Conservation (phyloP, 228 moss, liverwort and hornwort species). For the Sphagnum magellanicum region DNA sequence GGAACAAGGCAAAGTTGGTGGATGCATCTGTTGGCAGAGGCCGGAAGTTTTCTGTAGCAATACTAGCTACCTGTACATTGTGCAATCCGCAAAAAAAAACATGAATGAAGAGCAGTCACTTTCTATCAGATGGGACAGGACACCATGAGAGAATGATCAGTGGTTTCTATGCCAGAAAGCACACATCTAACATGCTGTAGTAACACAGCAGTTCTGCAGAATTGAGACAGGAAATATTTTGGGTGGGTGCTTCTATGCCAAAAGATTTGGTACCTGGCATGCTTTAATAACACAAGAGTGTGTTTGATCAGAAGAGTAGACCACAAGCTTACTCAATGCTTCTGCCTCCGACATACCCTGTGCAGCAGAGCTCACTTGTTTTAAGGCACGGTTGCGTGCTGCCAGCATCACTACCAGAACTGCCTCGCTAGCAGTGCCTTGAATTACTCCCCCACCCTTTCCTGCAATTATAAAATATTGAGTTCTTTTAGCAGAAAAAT, state of each 20-base stretch:
- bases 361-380: constrained; percentile 21
- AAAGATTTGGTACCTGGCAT: constrained; percentile 30
- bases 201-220: no score
- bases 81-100: not conserved
- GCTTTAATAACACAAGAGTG: constrained; percentile 74
- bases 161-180: no score
- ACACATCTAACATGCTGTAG: not conserved
- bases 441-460: constrained; percentile 78
- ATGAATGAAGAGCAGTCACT: no score
- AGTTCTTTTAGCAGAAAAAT: no score
- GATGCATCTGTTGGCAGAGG: constrained; percentile 47
- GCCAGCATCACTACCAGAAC: constrained; percentile 62
- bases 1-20: constrained; percentile 49
- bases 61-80: constrained; percentile 51
- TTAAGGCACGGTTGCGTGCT: constrained; percentile 47
- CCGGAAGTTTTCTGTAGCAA: constrained; percentile 46
- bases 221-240: not conserved
- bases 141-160: no score
- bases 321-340: constrained; percentile 48
- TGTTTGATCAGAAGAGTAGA: constrained; percentile 72
- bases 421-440: constrained; percentile 84
- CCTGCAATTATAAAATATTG: constrained; percentile 17
- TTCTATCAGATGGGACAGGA: no score
- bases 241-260: not conserved
- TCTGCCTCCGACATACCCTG: constrained; percentile 37